phyloP scores from a whole-genome alignment of 768 basidiomycete genomes.

The Suillus spraguei region DNA sequence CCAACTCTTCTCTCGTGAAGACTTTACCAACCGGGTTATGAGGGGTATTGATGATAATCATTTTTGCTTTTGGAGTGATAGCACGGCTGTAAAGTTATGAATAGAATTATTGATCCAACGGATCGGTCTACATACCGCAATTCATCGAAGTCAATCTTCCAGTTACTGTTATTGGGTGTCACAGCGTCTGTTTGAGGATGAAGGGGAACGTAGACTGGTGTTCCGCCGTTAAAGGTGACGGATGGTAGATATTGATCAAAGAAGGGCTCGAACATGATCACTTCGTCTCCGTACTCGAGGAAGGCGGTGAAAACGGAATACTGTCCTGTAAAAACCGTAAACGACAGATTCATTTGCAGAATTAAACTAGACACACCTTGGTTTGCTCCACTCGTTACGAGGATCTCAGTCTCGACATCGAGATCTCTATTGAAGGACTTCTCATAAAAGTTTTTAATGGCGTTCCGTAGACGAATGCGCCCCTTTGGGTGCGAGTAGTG shows the following conservation, averaged over 20 bases:
- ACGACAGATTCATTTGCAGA: slow-evolving; percentile 1
- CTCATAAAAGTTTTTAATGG: slow-evolving; percentile 81
- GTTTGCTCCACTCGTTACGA: slow-evolving; percentile 96
- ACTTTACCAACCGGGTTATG: slow-evolving; percentile 99
- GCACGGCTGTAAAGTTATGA: slow-evolving; percentile 54
- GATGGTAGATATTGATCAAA: slow-evolving; percentile 96
- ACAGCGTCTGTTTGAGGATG: slow-evolving; percentile 71
- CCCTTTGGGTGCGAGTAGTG: slow-evolving; percentile 95
- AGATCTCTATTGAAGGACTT: slow-evolving; percentile 68
- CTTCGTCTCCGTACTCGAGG: slow-evolving; percentile 90
- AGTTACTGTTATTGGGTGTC: slow-evolving; percentile 68
- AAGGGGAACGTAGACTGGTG: slow-evolving; percentile 91
- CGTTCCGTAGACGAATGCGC: slow-evolving; percentile 82
- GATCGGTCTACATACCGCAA: slow-evolving; percentile 54
- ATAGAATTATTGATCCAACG: background rate
- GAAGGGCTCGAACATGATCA: slow-evolving; percentile 98
- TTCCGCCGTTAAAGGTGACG: slow-evolving; percentile 91
- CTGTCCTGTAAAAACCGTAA: slow-evolving; percentile 59
- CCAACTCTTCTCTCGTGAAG: slow-evolving; percentile 81
- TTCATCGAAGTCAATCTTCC: slow-evolving; percentile 91
- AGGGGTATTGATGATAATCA: slow-evolving; percentile 94
- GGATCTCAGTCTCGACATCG: slow-evolving; percentile 84
- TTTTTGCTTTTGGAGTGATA: slow-evolving; percentile 88
- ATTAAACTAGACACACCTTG: slow-evolving; percentile 59
- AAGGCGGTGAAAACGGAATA: slow-evolving; percentile 94